Percentiles rank a stretch among this genome's conserved stretches.
Evolutionary conservation across 1,284 basidiomycete genomes (phyloP).

Genomic region (Naganishia sp.): DNA sequence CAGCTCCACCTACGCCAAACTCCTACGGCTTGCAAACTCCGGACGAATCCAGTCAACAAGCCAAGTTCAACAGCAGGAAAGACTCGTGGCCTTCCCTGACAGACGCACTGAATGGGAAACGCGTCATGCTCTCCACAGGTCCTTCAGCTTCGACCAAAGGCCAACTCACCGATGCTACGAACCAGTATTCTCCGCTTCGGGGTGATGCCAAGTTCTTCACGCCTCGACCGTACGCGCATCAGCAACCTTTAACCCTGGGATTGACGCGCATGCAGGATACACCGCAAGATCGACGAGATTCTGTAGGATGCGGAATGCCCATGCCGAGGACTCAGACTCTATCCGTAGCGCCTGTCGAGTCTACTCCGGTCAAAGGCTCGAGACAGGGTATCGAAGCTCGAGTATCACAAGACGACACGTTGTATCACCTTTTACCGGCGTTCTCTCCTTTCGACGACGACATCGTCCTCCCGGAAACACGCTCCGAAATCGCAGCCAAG

Average conservation of each 20-base stretch:
- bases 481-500: neutral
- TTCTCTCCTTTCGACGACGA: slow-evolving; percentile 18
- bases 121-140: neutral
- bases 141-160: neutral
- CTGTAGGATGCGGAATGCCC: neutral
- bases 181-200: slow-evolving; percentile 5
- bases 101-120: slow-evolving; percentile 11
- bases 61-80: neutral
- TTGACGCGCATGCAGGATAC: neutral
- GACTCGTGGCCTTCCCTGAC: slow-evolving; percentile 16
- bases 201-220: slow-evolving; percentile 18
- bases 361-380: neutral
- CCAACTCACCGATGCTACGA: neutral
- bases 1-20: neutral
- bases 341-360: neutral
- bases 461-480: neutral
- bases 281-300: neutral
- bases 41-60: neutral
- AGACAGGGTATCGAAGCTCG: neutral
- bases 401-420: neutral
- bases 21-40: slow-evolving; percentile 2
- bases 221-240: neutral
- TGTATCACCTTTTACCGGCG: slow-evolving; percentile 7
- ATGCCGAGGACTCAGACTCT: neutral
- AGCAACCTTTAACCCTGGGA: neutral